These are phyloP conservation scores for Hippophae tibetana DNA, from an alignment of 306 rosid genomes.

Conservation along the genomic window DNA sequence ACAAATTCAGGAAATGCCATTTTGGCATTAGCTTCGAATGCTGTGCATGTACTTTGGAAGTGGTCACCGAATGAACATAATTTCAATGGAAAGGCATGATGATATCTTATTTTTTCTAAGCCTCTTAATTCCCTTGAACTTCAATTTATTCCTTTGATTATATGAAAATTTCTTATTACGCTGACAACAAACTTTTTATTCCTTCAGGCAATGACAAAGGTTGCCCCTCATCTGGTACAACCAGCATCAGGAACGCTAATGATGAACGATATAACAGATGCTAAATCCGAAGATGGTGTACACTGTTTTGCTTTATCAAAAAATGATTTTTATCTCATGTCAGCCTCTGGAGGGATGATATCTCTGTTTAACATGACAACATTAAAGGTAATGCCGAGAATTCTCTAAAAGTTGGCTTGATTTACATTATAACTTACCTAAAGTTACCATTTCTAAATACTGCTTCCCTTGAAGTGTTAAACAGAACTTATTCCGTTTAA, in stretches of 20 bases:
- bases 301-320: slow-evolving; percentile 80
- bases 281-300: slow-evolving; percentile 46
- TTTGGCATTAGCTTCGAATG: slow-evolving; percentile 77
- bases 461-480: not conserved
- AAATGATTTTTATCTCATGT: slow-evolving; percentile 80
- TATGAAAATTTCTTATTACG: slow-evolving; percentile 9
- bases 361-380: slow-evolving; percentile 85
- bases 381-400: slow-evolving; percentile 44
- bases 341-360: slow-evolving; percentile 89
- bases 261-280: slow-evolving; percentile 63
- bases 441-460: not conserved
- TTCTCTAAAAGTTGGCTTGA: not conserved
- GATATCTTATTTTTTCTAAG: no score
- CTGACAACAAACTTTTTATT: slow-evolving; percentile 18
- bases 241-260: slow-evolving; percentile 69
- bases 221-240: slow-evolving; percentile 59
- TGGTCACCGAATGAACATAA: slow-evolving; percentile 58
- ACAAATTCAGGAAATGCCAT: slow-evolving; percentile 74
- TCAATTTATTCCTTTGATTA: not conserved
- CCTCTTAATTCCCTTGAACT: not conserved
- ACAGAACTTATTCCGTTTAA: no score
- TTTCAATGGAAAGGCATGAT: not conserved
- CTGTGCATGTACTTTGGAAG: slow-evolving; percentile 71
- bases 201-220: slow-evolving; percentile 60
- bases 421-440: not conserved